Evolutionary conservation across 305 asterid species (phyloP).

Genomic region (Rubia occidens): DNA sequence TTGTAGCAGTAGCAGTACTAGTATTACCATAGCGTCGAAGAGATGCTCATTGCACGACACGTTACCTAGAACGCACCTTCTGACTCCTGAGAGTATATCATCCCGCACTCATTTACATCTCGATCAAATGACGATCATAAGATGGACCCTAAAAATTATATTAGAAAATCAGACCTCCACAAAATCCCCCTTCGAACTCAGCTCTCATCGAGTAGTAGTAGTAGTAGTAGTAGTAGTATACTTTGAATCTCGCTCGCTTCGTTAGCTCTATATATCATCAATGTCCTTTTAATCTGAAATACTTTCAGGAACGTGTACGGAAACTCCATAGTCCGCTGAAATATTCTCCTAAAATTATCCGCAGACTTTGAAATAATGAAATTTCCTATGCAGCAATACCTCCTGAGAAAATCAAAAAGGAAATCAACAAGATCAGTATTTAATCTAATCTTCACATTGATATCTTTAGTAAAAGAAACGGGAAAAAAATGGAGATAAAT

Average conservation of each 20-base stretch:
- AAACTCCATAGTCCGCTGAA: conserved; percentile 32
- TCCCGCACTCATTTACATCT: conserved; percentile 55
- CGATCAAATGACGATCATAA: conserved; percentile 33
- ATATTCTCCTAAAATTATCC: conserved; percentile 46
- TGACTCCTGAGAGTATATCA: conserved; percentile 32
- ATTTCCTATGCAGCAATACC: conserved; percentile 25
- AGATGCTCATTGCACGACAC: conserved; percentile 30
- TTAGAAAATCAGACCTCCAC: conserved; percentile 33
- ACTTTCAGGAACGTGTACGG: conserved; percentile 28
- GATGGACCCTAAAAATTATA: conserved; percentile 34
- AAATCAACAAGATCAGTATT: not conserved
- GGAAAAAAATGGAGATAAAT: not conserved
- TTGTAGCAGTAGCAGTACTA: conserved; percentile 30
- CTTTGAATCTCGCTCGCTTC: conserved; percentile 41
- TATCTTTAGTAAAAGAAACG: not conserved
- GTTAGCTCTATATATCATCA: conserved; percentile 51
- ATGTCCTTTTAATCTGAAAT: conserved; percentile 34
- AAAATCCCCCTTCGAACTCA: conserved; percentile 35
- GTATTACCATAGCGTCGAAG: conserved; percentile 36
- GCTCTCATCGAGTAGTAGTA: conserved; percentile 27
- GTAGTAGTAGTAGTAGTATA: conserved; percentile 25
- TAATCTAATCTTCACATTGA: not conserved
- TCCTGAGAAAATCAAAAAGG: conserved; percentile 21
- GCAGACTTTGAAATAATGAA: conserved; percentile 30
- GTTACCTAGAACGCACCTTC: conserved; percentile 33